Percentiles rank a stretch among this genome's conserved stretches.
Conservation (phyloP, 208 protist genomes). For the Leishmania major region DNA sequence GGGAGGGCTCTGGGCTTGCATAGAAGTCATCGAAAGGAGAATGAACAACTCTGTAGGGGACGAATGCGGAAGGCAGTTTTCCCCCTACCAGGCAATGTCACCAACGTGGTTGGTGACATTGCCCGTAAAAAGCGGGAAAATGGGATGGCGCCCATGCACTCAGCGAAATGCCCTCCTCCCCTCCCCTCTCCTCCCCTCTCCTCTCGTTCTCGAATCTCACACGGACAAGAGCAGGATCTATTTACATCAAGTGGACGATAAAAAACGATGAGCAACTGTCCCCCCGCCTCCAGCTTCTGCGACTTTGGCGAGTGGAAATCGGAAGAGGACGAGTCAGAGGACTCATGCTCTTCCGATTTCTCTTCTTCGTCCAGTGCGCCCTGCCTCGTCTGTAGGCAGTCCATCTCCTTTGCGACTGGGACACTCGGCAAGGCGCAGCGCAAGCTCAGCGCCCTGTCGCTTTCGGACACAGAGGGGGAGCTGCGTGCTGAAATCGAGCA, state of each 20-base stretch:
- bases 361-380: background rate
- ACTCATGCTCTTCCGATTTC: slow-evolving; percentile 19
- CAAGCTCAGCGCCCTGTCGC: slow-evolving; percentile 35
- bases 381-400: slow-evolving; percentile 1
- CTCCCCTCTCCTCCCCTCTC: background rate
- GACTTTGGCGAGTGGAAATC: slow-evolving; percentile 33
- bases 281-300: slow-evolving; percentile 1
- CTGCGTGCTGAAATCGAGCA: slow-evolving; percentile 54
- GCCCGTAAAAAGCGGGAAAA: too few species aligned
- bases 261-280: background rate
- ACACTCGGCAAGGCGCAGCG: slow-evolving; percentile 3
- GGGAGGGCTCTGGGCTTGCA: background rate
- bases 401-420: slow-evolving; percentile 1
- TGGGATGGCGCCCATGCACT: background rate
- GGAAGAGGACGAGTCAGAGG: slow-evolving; percentile 10
- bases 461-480: slow-evolving; percentile 42
- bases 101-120: background rate
- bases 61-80: background rate
- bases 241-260: background rate
- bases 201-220: background rate
- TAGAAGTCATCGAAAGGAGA: background rate
- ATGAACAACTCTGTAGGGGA: background rate
- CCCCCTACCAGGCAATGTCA: background rate
- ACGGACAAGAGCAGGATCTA: background rate
- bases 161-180: background rate